phyloP scores from a whole-genome alignment of 2,329 filamentous ascomycete species.

The Clathrospora elynae region DNA sequence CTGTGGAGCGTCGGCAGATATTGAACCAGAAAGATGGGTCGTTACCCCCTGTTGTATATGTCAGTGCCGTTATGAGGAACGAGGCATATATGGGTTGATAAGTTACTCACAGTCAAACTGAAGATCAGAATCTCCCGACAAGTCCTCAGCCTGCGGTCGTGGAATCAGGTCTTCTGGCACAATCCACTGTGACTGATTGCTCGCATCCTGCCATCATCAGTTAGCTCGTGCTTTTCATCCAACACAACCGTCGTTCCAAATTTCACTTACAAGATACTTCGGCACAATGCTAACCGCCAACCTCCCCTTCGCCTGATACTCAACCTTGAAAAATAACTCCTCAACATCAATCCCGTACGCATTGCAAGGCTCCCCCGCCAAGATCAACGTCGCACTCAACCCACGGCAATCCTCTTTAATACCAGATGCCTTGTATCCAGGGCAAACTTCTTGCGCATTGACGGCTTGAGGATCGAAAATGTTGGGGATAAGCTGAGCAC shows the following conservation, averaged over 20 bases:
- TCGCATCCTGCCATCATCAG: constrained; percentile 45
- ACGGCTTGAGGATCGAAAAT: constrained; percentile 67
- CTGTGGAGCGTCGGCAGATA: constrained; percentile 62
- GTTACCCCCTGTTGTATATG: constrained; percentile 54
- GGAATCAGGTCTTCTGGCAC: constrained; percentile 68
- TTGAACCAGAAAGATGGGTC: constrained; percentile 63
- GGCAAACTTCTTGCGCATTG: constrained; percentile 67
- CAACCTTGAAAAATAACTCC: constrained; percentile 68
- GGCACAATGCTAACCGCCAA: constrained; percentile 74
- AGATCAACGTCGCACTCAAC: constrained; percentile 57
- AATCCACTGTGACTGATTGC: constrained; percentile 70
- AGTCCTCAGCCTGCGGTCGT: constrained; percentile 56
- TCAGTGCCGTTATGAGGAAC: constrained; percentile 3
- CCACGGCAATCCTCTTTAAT: constrained; percentile 55
- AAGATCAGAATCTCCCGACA: constrained; percentile 52
- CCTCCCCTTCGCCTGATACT: constrained; percentile 68
- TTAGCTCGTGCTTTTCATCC: background rate
- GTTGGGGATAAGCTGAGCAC: constrained; percentile 60
- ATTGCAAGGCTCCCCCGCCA: constrained; percentile 67
- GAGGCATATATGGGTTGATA: background rate
- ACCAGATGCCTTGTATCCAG: constrained; percentile 62
- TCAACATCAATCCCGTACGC: constrained; percentile 77
- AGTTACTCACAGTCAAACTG: constrained; percentile 50
- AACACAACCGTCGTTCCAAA: background rate
- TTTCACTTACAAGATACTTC: constrained; percentile 55